Evolutionary conservation across 2,329 filamentous ascomycete genomes (phyloP), one percentile per base, ranked within the genome.

Genomic region (Talaromyces marneffei): DNA sequence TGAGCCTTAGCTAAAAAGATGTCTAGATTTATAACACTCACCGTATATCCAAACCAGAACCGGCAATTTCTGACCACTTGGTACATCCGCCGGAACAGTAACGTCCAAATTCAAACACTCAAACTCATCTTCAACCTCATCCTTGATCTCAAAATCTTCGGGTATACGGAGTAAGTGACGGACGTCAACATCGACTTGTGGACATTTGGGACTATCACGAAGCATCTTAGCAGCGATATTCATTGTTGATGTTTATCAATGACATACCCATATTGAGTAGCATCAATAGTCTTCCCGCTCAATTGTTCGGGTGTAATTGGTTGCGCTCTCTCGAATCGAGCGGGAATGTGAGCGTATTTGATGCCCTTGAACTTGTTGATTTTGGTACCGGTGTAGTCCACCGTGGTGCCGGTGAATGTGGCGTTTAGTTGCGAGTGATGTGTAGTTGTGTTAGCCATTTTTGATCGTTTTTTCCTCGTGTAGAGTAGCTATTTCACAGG

Each of bases 41-140:
- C 79, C 79, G 62, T 81, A 76, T 16, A 81, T 77, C 77, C 78
- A 81, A 10, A 80, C 62, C 8, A 80, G 53, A 10, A 81, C 77
- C 0, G 78, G 79, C 0, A 79, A 57, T 1, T 62, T 59, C 0
- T 27, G 50, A 3, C 53, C 29, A 0, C 8, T 7, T 2, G 42
- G 10, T 1, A 60, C 35, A 20, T 53, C 56, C 2, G 65, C 63
- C 0, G 70, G 77, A 18, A 67, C 64, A 4, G 67, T 74, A 3
- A 81, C 71, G 23, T 80, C 77, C 2, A 81, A 35, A 57, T 79
- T 80, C 46, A 78, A 64, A 52, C 78, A 80, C 20, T 69, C 67
- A 4, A 80, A 76, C 63, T 81, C 79, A 56, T 79, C 75, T 61
- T 79, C 74, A 0, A 63, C 64, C 37, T 77, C 74, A 0, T 68